Evolutionary conservation across 148 eudicot species (phyloP), one percentile per base, ranked within the genome.

Genomic region (Linanthus parryae): DNA sequence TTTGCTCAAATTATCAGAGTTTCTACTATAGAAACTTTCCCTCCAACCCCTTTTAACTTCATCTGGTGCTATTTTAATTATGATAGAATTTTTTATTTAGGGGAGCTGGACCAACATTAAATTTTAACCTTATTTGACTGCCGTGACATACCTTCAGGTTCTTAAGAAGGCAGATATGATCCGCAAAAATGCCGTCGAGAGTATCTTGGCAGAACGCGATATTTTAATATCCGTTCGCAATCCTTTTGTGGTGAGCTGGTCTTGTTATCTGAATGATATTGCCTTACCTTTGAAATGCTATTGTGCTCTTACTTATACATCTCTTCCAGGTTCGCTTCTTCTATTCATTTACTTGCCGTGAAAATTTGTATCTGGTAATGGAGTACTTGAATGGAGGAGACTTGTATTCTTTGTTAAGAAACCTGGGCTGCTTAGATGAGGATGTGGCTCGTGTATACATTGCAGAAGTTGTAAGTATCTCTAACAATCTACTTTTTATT

Each of bases 301-400:
- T 66, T 44, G 39, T 16, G 4, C 59, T 59, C 56, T 79, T 41
- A 76, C 57, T 27, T 66, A 35, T 42, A 21, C 19, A 52, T 44
- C 16, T 7, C 27, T 44, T 69, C 46, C 81, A 92, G 99, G 99
- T 92, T 44, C 96, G 99, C 37, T 92, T 92, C 87, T 92, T 92
- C 57, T 92, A 92, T 71, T 92, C 99, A 20, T 92, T 92, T 62
- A 92, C 99, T 29, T 92, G 99, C 48, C 88, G 96, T 56, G 99
- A 92, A 56, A 92, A 92, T 72, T 82, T 92, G 84, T 92, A 92
- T 69, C 80, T 92, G 57, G 99, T 92, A 48, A 92, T 92, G 99
- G 99, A 92, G 67, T 92, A 92, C 67, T 66, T 92, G 71, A 92
- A 87, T 66, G 99, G 99, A 29, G 99, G 99, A 51, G 99, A 92